These are phyloP conservation scores for Potentilla sterilis DNA, from an alignment of 306 rosid species.

Conservation along the genomic window DNA sequence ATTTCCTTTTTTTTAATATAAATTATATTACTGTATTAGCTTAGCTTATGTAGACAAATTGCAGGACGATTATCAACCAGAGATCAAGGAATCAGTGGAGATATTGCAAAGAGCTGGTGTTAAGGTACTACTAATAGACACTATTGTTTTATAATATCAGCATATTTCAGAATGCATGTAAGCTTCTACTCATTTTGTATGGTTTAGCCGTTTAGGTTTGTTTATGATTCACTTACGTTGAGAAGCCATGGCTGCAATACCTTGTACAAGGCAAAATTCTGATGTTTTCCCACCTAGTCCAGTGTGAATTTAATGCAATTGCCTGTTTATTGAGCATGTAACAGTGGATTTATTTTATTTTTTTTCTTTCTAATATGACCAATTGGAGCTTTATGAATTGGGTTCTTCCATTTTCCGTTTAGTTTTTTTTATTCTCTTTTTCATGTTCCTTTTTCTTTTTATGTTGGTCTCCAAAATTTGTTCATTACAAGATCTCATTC, in stretches of 20 bases:
- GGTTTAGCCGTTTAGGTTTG: not conserved
- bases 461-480: not conserved
- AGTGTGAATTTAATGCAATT: not conserved
- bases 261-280: not conserved
- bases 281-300: not conserved
- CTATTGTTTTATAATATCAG: not conserved
- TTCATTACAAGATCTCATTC: not conserved
- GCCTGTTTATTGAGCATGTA: not conserved
- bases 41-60: constrained; percentile 8
- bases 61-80: not conserved
- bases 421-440: too few species aligned
- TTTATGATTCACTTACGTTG: not conserved
- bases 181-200: not conserved
- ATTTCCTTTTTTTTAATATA: not conserved
- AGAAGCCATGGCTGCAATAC: not conserved
- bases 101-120: not conserved
- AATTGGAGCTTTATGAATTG: not conserved
- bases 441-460: not conserved
- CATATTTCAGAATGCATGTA: not conserved
- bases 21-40: not conserved
- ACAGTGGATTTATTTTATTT: not conserved
- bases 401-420: not conserved
- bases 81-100: not conserved
- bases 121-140: not conserved
- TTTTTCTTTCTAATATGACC: not conserved